Evolutionary conservation across 441 rosid species (phyloP).

Genomic region (Raphanus hybrid): DNA sequence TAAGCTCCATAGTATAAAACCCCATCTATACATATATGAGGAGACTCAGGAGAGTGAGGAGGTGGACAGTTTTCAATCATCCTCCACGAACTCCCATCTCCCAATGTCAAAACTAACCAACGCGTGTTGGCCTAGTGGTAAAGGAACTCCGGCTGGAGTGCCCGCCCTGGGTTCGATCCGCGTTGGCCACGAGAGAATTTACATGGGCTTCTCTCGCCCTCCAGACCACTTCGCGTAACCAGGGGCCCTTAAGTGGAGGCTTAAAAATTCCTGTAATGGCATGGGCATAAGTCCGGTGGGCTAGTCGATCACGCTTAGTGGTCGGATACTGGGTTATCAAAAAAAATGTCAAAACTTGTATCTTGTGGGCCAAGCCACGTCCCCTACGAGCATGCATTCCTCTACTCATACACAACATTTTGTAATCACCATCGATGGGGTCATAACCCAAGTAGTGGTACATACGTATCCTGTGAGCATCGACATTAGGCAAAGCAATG

Average conservation of each 20-base stretch:
- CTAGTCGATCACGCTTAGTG: too few species aligned
- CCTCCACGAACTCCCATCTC: slow-evolving; percentile 18
- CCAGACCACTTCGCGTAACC: too few species aligned
- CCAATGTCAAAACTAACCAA: slow-evolving; percentile 15
- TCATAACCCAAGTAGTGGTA: slow-evolving; percentile 33
- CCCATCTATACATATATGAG: slow-evolving; percentile 24
- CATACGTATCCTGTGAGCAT: neutral
- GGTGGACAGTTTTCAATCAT: neutral
- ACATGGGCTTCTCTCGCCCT: too few species aligned
- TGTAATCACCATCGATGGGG: slow-evolving; percentile 19
- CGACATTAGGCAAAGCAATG: slow-evolving; percentile 5
- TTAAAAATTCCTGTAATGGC: too few species aligned
- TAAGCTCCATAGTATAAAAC: slow-evolving; percentile 26
- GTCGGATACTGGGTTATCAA: too few species aligned
- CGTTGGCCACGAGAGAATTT: too few species aligned
- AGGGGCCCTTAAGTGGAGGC: too few species aligned
- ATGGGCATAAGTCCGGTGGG: too few species aligned
- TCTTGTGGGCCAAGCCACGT: slow-evolving; percentile 9
- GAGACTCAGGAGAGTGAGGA: slow-evolving; percentile 10
- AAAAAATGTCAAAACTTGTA: slow-evolving; percentile 9
- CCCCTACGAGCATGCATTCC: slow-evolving; percentile 6
- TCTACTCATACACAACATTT: slow-evolving; percentile 25
- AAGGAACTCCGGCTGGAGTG: too few species aligned
- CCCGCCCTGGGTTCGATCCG: too few species aligned
- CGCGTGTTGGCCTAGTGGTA: too few species aligned